Percentiles rank a stretch among this genome's conserved stretches.
These are phyloP conservation scores for Endoconidiophora polonica DNA, from an alignment of 2,329 filamentous ascomycete genomes.

Conservation along the genomic window DNA sequence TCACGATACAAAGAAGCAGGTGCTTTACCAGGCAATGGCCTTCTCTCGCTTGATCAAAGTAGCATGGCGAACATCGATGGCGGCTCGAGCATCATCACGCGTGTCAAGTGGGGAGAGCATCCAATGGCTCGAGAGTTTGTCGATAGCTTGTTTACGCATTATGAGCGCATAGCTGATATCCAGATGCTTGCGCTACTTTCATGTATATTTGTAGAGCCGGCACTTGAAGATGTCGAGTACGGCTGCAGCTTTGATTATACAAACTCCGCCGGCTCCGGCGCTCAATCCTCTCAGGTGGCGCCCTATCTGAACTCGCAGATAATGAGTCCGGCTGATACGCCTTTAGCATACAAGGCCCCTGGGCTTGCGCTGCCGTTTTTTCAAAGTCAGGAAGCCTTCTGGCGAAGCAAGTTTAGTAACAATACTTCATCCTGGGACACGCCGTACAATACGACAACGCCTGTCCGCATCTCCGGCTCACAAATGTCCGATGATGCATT, in stretches of 20 bases:
- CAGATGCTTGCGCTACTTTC: conserved; percentile 60
- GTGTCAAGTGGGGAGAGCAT: conserved; percentile 52
- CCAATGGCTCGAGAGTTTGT: conserved; percentile 47
- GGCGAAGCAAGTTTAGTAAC: conserved; percentile 31
- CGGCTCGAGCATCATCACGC: conserved; percentile 28
- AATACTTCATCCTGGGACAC: conserved; percentile 37
- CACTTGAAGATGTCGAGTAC: conserved; percentile 21
- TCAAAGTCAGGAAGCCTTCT: conserved; percentile 38
- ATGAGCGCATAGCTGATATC: conserved; percentile 43
- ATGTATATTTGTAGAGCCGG: conserved; percentile 38
- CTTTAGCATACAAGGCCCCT: conserved; percentile 46
- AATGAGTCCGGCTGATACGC: conserved; percentile 36
- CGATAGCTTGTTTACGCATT: conserved; percentile 44
- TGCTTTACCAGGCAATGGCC: neutral
- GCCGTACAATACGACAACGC: conserved; percentile 38
- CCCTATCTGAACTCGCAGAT: neutral
- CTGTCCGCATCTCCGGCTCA: conserved; percentile 36
- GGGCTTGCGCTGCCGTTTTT: conserved; percentile 53
- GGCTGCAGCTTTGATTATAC: conserved; percentile 39
- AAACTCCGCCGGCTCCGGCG: conserved; percentile 22
- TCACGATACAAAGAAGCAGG: conserved; percentile 19
- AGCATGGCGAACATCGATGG: conserved; percentile 13
- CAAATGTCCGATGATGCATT: conserved; percentile 38
- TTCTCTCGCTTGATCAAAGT: neutral
- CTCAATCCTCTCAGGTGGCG: neutral